A percentile compares a stretch with the other conserved stretches of the same genome.
These are phyloP conservation scores for Cytidiella melzeri DNA, from an alignment of 768 basidiomycete genomes.

Conservation along the genomic window DNA sequence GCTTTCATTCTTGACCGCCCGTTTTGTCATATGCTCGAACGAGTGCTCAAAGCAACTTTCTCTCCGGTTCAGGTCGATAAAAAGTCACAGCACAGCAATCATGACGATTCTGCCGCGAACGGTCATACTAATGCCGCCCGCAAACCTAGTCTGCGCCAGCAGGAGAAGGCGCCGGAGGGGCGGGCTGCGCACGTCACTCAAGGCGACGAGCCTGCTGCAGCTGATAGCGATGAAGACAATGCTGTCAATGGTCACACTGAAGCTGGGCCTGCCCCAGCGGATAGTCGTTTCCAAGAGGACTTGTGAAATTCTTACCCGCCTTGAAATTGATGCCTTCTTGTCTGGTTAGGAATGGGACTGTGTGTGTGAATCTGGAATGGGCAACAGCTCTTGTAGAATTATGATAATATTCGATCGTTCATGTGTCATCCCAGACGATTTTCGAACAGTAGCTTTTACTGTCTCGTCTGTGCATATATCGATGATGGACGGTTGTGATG, in stretches of 20 bases:
- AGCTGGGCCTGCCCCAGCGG: slow-evolving; percentile 16
- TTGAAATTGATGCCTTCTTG: too few relatives aligned
- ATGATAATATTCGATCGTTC: too few relatives aligned
- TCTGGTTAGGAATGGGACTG: too few relatives aligned
- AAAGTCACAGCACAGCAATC: slow-evolving; percentile 17
- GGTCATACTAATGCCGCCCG: slow-evolving; percentile 32
- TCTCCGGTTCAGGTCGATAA: slow-evolving; percentile 30
- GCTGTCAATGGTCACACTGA: not conserved
- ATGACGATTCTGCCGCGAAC: slow-evolving; percentile 14
- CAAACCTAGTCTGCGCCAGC: slow-evolving; percentile 51
- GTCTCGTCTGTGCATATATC: too few relatives aligned
- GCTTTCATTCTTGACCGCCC: slow-evolving; percentile 16
- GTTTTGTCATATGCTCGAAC: slow-evolving; percentile 31
- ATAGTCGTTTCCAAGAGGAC: slow-evolving; percentile 23
- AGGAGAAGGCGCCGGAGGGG: slow-evolving; percentile 71
- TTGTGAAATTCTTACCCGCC: too few relatives aligned
- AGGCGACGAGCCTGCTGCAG: slow-evolving; percentile 16
- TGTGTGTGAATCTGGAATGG: too few relatives aligned
- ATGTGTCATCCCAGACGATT: too few relatives aligned
- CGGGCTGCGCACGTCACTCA: slow-evolving; percentile 28
- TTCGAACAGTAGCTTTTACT: too few relatives aligned
- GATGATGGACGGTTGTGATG: too few relatives aligned
- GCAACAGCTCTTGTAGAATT: too few relatives aligned
- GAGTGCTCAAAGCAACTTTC: slow-evolving; percentile 19
- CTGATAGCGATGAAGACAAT: slow-evolving; percentile 4